These are phyloP conservation scores for Ustulina deusta DNA, from an alignment of 2,329 filamentous ascomycete species.

Conservation along the genomic window DNA sequence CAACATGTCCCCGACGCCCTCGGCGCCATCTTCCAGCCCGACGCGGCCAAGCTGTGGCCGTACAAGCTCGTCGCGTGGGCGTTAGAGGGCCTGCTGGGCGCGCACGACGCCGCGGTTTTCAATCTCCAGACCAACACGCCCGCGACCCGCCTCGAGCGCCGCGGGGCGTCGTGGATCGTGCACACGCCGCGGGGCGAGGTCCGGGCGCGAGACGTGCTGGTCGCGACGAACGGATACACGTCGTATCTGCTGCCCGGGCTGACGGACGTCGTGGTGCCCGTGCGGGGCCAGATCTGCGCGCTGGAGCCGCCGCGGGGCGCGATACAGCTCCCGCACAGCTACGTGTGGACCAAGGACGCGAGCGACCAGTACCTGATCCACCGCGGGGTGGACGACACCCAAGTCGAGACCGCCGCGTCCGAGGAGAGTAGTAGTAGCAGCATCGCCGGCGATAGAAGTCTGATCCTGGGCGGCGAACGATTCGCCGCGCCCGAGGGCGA, in stretches of 20 bases:
- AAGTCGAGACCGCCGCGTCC: slow-evolving; percentile 8
- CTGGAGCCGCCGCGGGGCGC: slow-evolving; percentile 65
- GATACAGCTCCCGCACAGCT: slow-evolving; percentile 40
- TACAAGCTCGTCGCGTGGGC: slow-evolving; percentile 85
- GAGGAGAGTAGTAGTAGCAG: too few species aligned
- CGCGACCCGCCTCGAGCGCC: slow-evolving; percentile 60
- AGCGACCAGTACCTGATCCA: slow-evolving; percentile 39
- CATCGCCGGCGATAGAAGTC: slow-evolving; percentile 42
- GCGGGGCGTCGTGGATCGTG: slow-evolving; percentile 65
- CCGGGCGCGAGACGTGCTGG: slow-evolving; percentile 71
- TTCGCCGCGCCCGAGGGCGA: slow-evolving; percentile 64
- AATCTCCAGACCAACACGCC: slow-evolving; percentile 83
- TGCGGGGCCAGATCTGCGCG: slow-evolving; percentile 78
- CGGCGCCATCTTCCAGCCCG: slow-evolving; percentile 73
- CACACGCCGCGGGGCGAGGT: slow-evolving; percentile 78
- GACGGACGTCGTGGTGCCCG: slow-evolving; percentile 72
- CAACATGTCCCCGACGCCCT: slow-evolving; percentile 68
- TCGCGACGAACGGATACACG: slow-evolving; percentile 88
- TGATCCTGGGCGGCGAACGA: slow-evolving; percentile 80
- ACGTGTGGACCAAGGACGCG: slow-evolving; percentile 35
- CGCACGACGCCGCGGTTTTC: slow-evolving; percentile 54
- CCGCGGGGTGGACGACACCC: slow-evolving; percentile 33
- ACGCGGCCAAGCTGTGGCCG: slow-evolving; percentile 80
- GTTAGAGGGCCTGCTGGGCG: slow-evolving; percentile 67
- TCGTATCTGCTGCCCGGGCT: slow-evolving; percentile 78